Evolutionary conservation across 2,329 filamentous ascomycete species (phyloP), one percentile per base, ranked within the genome.

Genomic region (Plectosphaerella plurivora): DNA sequence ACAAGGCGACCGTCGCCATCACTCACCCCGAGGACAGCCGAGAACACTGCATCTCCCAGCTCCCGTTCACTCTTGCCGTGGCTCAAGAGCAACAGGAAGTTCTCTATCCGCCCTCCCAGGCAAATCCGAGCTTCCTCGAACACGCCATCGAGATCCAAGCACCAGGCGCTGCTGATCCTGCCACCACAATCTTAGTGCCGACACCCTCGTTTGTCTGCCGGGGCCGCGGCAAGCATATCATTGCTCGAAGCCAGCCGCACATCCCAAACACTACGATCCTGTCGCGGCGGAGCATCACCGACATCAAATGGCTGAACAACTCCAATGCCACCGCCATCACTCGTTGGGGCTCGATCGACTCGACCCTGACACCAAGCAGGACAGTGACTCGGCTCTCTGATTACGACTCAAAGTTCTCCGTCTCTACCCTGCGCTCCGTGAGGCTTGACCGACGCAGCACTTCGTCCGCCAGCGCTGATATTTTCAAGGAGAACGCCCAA

Each of bases 131-230:
- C 16, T 56, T 50, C 4, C 47, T 54, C 15, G 37, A 25, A 14
- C 60, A 60, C 11, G 52, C 59, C 1, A 67, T 69, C 33, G 53
- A 60, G 14, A 58, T 61, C 5, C 60, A 59, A 9, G 55, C 57
- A 16, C 57, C 59, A 5, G 58, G 55, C 7, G 45, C 52, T 10
- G 61, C 61, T 15, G 66, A 68, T 42, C 64, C 68, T 45, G 64
- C 65, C 5, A 70, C 64, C 1, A 72, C 68, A 1, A 63, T 71
- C 42, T 69, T 59, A 52, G 20, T 65, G 22, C 67, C 68, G 6
- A 59, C 55, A 36, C 63, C 67, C 11, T 61, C 64, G 2, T 69
- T 68, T 33, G 54, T 67, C 7, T 59, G 54, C 12, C 51, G 61
- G 8, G 58, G 58, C 33, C 50, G 47, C 1, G 58, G 65, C 47